Conservation (phyloP, 2,329 filamentous ascomycete genomes). For the Coniochaeta prunicola region DNA sequence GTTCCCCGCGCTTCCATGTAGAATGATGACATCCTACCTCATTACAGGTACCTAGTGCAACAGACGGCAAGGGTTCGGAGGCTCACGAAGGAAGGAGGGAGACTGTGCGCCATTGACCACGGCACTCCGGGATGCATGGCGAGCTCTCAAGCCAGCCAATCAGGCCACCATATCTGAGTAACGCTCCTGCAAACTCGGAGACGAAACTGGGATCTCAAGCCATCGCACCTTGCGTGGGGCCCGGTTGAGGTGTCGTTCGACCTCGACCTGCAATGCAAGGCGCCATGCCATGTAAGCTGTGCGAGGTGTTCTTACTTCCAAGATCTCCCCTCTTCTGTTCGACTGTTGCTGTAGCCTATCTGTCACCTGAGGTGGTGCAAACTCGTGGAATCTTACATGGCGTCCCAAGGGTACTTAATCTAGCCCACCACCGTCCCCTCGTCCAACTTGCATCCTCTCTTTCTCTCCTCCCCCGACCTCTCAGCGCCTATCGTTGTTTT, state of each 20-base stretch:
- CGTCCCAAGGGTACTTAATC: background rate
- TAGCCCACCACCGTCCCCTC: background rate
- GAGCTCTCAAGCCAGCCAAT: background rate
- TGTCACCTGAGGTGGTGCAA: background rate
- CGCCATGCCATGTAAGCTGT: background rate
- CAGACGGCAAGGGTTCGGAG: background rate
- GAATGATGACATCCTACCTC: background rate
- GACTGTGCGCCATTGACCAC: background rate
- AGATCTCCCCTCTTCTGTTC: background rate
- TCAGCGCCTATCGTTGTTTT: background rate
- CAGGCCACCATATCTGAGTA: background rate
- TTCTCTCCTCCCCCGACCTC: background rate
- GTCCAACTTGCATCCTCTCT: background rate
- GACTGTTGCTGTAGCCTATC: background rate
- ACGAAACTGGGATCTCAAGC: background rate
- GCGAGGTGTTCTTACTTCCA: background rate
- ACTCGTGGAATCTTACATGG: background rate
- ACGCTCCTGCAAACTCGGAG: background rate
- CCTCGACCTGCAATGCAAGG: background rate
- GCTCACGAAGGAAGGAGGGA: background rate
- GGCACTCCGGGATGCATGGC: background rate
- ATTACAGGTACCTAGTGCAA: too few relatives aligned
- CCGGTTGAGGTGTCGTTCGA: background rate
- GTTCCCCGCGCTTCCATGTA: background rate
- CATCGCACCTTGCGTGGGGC: constrained; percentile 1